Evolutionary conservation across 129 eudicot species (phyloP).

Genomic region (Apium graveolens): DNA sequence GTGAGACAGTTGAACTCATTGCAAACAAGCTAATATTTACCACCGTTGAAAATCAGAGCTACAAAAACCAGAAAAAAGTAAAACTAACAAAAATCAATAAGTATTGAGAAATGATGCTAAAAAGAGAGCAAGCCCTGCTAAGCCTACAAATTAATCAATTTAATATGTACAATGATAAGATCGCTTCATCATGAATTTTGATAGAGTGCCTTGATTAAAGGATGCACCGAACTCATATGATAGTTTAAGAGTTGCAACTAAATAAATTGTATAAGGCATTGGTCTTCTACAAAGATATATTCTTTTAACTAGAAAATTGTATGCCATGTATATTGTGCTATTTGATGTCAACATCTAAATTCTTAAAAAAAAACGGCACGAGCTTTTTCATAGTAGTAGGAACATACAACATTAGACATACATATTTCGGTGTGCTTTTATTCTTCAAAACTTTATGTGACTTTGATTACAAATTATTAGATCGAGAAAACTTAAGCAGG

Average conservation of each 20-base stretch:
- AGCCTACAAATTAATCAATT: neutral
- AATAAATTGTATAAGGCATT: neutral
- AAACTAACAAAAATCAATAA: neutral
- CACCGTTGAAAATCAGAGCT: neutral
- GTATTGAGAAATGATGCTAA: neutral
- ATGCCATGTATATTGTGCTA: neutral
- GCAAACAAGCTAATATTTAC: neutral
- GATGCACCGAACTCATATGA: neutral
- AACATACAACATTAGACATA: neutral
- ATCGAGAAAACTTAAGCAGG: neutral
- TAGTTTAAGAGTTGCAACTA: neutral
- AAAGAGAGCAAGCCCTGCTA: neutral
- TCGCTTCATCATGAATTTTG: neutral
- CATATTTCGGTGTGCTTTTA: neutral
- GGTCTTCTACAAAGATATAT: neutral
- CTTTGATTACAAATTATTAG: neutral
- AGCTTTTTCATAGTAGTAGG: neutral
- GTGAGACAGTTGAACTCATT: conserved; percentile 16
- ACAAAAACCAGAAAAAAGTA: neutral
- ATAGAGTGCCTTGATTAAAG: neutral
- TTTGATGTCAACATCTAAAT: neutral
- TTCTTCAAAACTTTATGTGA: neutral
- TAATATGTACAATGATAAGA: neutral
- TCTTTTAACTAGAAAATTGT: neutral
- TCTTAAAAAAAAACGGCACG: neutral